Base-by-base conservation (phyloP, 192 early-diverging fungal species). In the Entophlyctis luteolus region DNA sequence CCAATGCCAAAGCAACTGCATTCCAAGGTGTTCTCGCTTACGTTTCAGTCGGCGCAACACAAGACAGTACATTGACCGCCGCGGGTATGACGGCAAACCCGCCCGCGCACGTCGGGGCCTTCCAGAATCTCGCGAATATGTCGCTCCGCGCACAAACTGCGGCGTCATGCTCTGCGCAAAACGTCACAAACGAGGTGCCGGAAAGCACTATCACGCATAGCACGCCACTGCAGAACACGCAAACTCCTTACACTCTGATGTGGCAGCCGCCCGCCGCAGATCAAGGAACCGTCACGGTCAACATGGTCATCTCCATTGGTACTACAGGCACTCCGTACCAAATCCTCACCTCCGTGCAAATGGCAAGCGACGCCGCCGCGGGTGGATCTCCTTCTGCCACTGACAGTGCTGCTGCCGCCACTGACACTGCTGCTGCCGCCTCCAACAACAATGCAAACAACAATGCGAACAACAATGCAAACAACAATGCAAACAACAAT, bases 131-230 rank as follows among this genome's bases (percentile, higher is more conserved):
- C 14, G 50, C 63, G 0, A 59, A 70, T 18, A 10, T 39, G 10
- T 62, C 63, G 14, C 63, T 77, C 55, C 72, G 76, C 39, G 76
- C 68, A 8, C 76, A 77, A 48, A 77, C 67, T 4, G 76, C 72
- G 6, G 46, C 47, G 32, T 37, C 63, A 29, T 77, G 76, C 58
- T 32, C 32, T 31, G 70, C 57, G 14, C 63, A 58, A 36, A 57
- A 46, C 6, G 60, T 74, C 55, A 3, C 23, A 18, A 65, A 77
- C n/a, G 69, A 75, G 1, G 57, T 52, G 28, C 71, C 59, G 12
- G 70, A 72, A 36, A 32, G 46, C 34, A 77, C 76, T 34, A 63
- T 77, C 54, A 77, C 76, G 0, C 76, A 77, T 59, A 22, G 35
- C 14, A n/a, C 6, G 6, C 65, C 65, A 20, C 12, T 65, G 28